These are phyloP conservation scores for Tardiomyces blankii DNA, from an alignment of 1,139 yeast genomes.

Conservation along the genomic window DNA sequence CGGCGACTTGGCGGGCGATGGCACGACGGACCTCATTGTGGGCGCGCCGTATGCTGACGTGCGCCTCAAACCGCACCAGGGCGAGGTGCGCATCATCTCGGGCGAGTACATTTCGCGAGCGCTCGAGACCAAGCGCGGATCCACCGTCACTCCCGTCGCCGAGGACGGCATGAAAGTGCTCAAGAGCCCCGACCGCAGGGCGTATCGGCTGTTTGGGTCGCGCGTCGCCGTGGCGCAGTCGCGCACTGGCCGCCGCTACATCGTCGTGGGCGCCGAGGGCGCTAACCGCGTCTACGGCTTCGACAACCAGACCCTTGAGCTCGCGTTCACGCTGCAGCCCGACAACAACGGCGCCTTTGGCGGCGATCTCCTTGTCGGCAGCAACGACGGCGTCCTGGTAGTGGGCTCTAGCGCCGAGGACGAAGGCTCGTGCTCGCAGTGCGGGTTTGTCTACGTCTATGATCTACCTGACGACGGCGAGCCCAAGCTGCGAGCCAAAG, in stretches of 20 bases:
- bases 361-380: slow-evolving; percentile 16
- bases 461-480: slow-evolving; percentile 5
- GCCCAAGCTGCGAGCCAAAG: slow-evolving; percentile 1
- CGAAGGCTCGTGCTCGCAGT: slow-evolving; percentile 16
- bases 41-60: slow-evolving; percentile 34
- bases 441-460: slow-evolving; percentile 33
- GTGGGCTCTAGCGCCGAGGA: slow-evolving; percentile 4
- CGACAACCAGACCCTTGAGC: slow-evolving; percentile 8
- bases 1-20: slow-evolving; percentile 28
- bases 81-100: slow-evolving; percentile 26
- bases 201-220: slow-evolving; percentile 19
- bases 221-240: slow-evolving; percentile 11
- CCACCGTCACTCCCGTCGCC: neutral
- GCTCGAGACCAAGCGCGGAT: neutral
- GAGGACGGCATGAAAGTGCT: slow-evolving; percentile 1
- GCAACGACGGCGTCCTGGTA: slow-evolving; percentile 4
- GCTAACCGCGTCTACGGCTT: slow-evolving; percentile 18
- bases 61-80: slow-evolving; percentile 27
- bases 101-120: slow-evolving; percentile 1
- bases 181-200: slow-evolving; percentile 1
- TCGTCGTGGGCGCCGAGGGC: slow-evolving; percentile 24
- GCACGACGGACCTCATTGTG: slow-evolving; percentile 32
- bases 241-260: slow-evolving; percentile 1
- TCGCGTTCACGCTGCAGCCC: slow-evolving; percentile 8
- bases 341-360: slow-evolving; percentile 17